Base-by-base conservation (phyloP, 805 yeast genomes). In the Ogataea henricii region DNA sequence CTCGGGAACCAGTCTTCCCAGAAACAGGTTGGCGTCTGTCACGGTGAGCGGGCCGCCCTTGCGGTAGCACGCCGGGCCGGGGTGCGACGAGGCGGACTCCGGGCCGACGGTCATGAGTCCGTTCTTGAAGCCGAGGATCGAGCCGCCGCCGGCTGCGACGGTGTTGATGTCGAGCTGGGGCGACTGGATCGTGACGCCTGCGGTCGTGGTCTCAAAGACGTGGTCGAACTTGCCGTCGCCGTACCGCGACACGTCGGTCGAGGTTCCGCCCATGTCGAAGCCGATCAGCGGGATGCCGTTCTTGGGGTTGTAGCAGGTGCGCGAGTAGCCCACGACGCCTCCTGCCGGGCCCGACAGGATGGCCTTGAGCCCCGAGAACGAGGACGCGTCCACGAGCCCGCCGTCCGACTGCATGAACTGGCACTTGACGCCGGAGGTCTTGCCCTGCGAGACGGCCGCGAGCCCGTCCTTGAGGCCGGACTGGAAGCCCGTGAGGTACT, bases 341-440 rank as follows among this genome's bases (percentile, higher is more conserved):
- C 98, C 98, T 8, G 98, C 98, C 2, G 98, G 98, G 2, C 98
- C 98, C 1, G 97, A 89, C 29, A 92, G 68, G 41, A 92, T 87
- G 3, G 98, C 96, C 56, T 82, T 78, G 30, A 92, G 71, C 1
- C 98, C 98, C 0, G 96, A 85, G 64, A 92, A 92, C 41, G 80
- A 77, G 18, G 81, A 73, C 59, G 94, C 90, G 47, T 89, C 89
- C 18, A 91, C 90, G 49, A 92, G 76, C 2, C 98, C 98, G 48
- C 98, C 98, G 65, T 92, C 96, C 10, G 96, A 87, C 67, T 92
- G 96, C 98, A 92, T 92, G 66, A 92, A 92, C 56, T 86, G 84
- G 49, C 88, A 79, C 51, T 73, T 70, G 35, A 77, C 78, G 4
- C 84, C 84, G 9, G 64, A 58, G 9, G 58, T 56, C 10, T 63